Evolutionary conservation across 1,284 basidiomycete species (phyloP), one percentile per base, ranked within the genome.

Genomic region (Apiotrichum laibachii): DNA sequence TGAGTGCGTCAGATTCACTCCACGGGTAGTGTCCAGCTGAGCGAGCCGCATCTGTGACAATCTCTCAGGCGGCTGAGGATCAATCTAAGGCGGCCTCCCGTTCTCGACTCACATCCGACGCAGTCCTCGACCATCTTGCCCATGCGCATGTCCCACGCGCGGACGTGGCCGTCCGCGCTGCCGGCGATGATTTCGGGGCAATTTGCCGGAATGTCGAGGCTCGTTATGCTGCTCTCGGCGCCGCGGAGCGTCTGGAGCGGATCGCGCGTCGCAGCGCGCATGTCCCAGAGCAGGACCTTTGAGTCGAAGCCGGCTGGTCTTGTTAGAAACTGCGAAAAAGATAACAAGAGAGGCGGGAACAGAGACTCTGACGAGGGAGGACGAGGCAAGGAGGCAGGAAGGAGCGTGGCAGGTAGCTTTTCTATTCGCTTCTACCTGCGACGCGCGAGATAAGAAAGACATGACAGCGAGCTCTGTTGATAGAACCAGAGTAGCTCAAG

Each of bases 181-280:
- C 90, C 91, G 0, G 91, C 84, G 46, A 88, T 82, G 64, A 98
- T 84, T 57, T 82, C 84, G 18, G 85, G 83, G 42, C 64, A 67
- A 44, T 62, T 48, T 19, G 82, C 83, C 81, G 65, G 89, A 77
- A 79, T 87, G 77, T 60, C 63, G n/a, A 99, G 76, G 11, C 88
- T 84, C 65, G 93, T 92, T 51, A 99, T 87, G 1, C 90, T 87
- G 69, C 97, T 94, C 21, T 85, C 86, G 0, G 94, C 89, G 65
- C 98, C 93, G 57, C 93, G 88, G 5, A 98, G 82, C 16, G 87
- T 83, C 78, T 97, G 93, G n/a, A 99, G 90, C 0, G 95, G 86
- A 51, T 86, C 82, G 35, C 92, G 86, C 35, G 85, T 83, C 67
- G 88, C 87, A 4, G 91, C 84, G 53, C 93, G 83, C 64, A 95